A percentile compares a stretch with the other conserved stretches of the same genome.
phyloP scores from a whole-genome alignment of 2,329 filamentous ascomycete species.

The Fusarium nisikadoi region DNA sequence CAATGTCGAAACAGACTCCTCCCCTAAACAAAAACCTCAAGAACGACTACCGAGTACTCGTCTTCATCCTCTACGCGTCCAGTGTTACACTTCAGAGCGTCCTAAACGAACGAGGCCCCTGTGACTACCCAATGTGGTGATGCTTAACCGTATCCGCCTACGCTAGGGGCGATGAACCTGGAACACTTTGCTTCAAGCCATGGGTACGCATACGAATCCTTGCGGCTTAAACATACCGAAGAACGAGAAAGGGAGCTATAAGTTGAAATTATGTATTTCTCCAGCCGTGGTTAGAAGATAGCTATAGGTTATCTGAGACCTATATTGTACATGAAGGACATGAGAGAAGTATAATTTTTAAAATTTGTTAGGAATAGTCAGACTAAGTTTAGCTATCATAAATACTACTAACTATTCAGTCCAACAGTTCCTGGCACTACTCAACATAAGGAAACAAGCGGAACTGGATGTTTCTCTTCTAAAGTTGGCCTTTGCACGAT shows the following conservation, averaged over 20 bases:
- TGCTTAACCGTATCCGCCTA: conserved; percentile 40
- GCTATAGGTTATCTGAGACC: background rate
- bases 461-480: background rate
- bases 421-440: background rate
- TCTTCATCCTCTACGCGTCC: conserved; percentile 20
- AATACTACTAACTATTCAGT: background rate
- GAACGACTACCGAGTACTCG: background rate
- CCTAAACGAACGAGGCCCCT: conserved; percentile 21
- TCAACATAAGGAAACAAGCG: background rate
- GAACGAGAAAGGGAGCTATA: background rate
- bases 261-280: background rate
- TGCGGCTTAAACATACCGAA: conserved; percentile 16
- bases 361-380: background rate
- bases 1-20: conserved; percentile 28
- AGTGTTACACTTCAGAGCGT: conserved; percentile 30
- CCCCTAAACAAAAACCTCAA: conserved; percentile 10
- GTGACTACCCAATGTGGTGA: conserved; percentile 31
- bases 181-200: conserved; percentile 33
- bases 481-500: conserved; percentile 9
- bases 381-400: background rate
- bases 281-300: background rate
- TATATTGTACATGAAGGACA: background rate
- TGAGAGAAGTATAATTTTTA: background rate
- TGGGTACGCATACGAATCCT: conserved; percentile 30
- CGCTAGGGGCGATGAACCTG: conserved; percentile 29